Base-by-base conservation (phyloP, 2,329 filamentous ascomycete species). In the Sclerotinia sclerotiorum region DNA sequence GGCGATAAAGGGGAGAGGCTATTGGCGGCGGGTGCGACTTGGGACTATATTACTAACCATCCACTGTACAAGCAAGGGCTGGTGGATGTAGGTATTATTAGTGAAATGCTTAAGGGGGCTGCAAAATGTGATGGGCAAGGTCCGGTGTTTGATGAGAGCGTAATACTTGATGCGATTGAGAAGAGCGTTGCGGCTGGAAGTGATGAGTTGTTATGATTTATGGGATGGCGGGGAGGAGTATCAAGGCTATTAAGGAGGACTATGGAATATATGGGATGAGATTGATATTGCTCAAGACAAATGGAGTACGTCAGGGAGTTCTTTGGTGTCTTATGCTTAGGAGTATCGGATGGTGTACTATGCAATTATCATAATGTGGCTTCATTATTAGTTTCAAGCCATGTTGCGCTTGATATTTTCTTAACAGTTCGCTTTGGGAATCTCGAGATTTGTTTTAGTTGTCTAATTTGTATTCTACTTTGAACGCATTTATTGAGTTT, bases 31-130 rank as follows among this genome's bases (percentile, higher is more conserved):
- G 89, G 89, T 24, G 91, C 92, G 2, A 90, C 93, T 0, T 98
- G 94, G 94, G 94, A 97, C 75, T 83, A 93, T 66, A 95, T 98
- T 70, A 91, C 96, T 76, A 84, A 82, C 65, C 92, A 97, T 78
- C 87, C 91, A 8, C 80, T 93, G 11, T 96, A 91, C 78, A 87
- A 88, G 77, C 85, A 86, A 58, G 93, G 93, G 0, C 82, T 92
- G 27, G 89, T 97, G 35, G 92, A 98, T 78, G 88, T 97, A 17
- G 89, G 85, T 49, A 86, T 90, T 77, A 91, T 97, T 44, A 93
- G 90, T 77, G 90, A 95, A 76, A 84, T 88, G 17, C 81, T 98
- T 65, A 94, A 92, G 81, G 83, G 84, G 24, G 81, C 86, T 74
- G 91, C 92, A 24, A 87, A 89, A 75, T 97, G 93, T 77, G 91